Conservation (phyloP, 2,329 filamentous ascomycete species). For the Colletotrichum lindemuthianum region DNA sequence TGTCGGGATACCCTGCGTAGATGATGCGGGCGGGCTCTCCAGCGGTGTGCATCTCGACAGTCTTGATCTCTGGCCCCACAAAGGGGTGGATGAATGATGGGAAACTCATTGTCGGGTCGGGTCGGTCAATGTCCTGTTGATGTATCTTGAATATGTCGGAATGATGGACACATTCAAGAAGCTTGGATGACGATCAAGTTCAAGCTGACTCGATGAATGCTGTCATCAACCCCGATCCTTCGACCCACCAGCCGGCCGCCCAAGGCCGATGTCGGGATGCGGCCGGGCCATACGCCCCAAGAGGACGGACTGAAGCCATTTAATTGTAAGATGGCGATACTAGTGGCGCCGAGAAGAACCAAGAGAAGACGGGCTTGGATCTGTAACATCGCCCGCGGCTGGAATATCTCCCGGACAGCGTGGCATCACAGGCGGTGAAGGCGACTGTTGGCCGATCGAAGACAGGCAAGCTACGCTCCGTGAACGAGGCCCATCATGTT, state of each 20-base stretch:
- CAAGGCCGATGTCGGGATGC: conserved; percentile 19
- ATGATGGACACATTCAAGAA: not conserved
- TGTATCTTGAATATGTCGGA: not conserved
- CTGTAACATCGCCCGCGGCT: too few relatives aligned
- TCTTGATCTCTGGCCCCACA: conserved; percentile 12
- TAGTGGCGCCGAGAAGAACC: too few relatives aligned
- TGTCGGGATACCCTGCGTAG: conserved; percentile 49
- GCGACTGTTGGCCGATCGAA: too few relatives aligned
- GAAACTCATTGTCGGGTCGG: conserved; percentile 2
- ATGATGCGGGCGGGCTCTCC: conserved; percentile 61
- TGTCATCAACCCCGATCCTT: too few relatives aligned
- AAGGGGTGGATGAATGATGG: conserved; percentile 20
- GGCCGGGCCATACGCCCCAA: not conserved
- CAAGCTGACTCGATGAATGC: not conserved
- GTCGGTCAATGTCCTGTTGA: too few relatives aligned
- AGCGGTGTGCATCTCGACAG: conserved; percentile 57
- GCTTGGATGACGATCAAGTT: not conserved
- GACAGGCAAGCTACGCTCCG: too few relatives aligned
- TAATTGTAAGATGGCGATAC: too few relatives aligned
- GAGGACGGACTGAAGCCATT: too few relatives aligned
- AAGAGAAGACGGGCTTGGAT: too few relatives aligned
- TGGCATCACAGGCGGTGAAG: too few relatives aligned
- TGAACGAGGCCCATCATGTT: too few relatives aligned
- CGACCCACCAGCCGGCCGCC: conserved; percentile 17
- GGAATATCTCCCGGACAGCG: too few relatives aligned